Conservation (phyloP, 768 basidiomycete genomes). For the Tulasnella sp. region DNA sequence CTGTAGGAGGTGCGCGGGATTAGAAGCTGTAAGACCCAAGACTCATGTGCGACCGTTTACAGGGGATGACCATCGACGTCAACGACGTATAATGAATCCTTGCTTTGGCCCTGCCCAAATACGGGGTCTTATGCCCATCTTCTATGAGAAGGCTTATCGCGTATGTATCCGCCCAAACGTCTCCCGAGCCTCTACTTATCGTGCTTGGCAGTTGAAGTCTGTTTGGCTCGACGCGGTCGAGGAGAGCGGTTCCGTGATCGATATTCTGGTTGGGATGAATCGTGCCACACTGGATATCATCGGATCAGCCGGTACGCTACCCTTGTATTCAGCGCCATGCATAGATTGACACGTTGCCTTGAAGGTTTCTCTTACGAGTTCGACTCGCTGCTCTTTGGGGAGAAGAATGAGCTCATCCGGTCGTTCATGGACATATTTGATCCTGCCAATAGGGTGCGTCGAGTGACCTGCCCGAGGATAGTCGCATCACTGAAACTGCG, state of each 20-base stretch:
- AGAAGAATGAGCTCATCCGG: constrained; percentile 26
- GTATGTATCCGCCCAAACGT: constrained; percentile 24
- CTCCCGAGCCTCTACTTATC: background rate
- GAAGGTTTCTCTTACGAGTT: constrained; percentile 30
- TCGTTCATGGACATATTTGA: constrained; percentile 26
- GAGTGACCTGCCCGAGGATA: too few relatives aligned
- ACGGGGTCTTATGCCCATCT: constrained; percentile 43
- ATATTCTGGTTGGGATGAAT: background rate
- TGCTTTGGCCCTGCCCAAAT: constrained; percentile 52
- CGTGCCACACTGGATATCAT: constrained; percentile 20
- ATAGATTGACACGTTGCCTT: background rate
- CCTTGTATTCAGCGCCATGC: too few relatives aligned
- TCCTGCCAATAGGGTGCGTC: too few relatives aligned
- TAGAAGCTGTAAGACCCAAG: too few relatives aligned
- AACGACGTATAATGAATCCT: constrained; percentile 32
- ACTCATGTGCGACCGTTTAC: too few relatives aligned
- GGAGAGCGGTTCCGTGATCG: background rate
- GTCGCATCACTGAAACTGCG: too few relatives aligned
- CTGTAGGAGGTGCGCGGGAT: too few relatives aligned
- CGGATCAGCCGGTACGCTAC: constrained; percentile 20
- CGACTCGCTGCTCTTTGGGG: constrained; percentile 24
- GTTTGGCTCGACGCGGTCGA: background rate
- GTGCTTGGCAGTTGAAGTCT: background rate
- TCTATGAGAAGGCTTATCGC: constrained; percentile 42
- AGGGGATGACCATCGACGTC: constrained; percentile 2